Evolutionary conservation across 208 protist species (phyloP).

Genomic region (Trypanosoma scelopori): DNA sequence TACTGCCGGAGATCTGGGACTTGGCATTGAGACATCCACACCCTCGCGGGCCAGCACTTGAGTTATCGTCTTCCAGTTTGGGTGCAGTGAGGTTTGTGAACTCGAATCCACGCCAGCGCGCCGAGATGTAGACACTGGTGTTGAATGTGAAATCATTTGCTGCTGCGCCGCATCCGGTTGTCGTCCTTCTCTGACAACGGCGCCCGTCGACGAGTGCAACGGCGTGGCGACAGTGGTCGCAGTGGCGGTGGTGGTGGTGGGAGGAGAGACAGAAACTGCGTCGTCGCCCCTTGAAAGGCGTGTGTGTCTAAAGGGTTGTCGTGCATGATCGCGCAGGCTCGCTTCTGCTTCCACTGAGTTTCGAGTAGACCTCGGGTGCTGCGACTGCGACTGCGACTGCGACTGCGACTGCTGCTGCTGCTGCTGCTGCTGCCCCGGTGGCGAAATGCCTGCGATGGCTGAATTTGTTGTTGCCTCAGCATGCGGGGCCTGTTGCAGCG

Average conservation of each 20-base stretch:
- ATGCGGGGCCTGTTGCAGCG: conserved; percentile 3
- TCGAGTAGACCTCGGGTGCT: neutral
- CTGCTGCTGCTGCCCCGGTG: neutral
- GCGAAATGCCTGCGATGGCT: too few species aligned
- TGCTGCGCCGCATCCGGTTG: neutral
- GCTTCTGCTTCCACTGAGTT: neutral
- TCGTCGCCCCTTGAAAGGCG: conserved; percentile 8
- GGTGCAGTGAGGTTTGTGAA: conserved; percentile 1
- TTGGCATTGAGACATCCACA: neutral
- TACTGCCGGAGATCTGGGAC: neutral
- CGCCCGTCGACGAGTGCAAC: neutral
- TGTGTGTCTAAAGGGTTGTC: conserved; percentile 14
- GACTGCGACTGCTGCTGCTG: neutral
- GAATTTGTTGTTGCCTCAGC: neutral
- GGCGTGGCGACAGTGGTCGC: neutral
- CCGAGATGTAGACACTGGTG: neutral
- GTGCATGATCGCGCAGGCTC: neutral
- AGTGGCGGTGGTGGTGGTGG: neutral
- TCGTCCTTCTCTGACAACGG: neutral
- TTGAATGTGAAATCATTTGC: neutral
- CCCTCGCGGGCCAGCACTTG: neutral
- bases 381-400: neutral
- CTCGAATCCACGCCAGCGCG: neutral
- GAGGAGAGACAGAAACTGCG: neutral
- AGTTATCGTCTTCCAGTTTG: neutral